Evolutionary conservation across 768 basidiomycete species (phyloP).

Genomic region (Rhodocollybia butyracea): DNA sequence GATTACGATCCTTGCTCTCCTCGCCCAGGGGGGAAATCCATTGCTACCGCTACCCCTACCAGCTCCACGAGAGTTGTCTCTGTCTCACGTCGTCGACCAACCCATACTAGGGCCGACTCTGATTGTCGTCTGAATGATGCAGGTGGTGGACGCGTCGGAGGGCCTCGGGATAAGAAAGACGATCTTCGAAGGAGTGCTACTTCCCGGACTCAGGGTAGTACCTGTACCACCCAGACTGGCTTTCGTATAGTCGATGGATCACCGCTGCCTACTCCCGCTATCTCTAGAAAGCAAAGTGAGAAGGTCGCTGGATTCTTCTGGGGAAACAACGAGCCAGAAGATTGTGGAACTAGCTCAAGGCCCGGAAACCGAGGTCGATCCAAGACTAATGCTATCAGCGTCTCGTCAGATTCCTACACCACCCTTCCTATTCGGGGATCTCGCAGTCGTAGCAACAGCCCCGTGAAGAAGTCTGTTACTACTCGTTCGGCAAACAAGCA

Average conservation of each 20-base stretch:
- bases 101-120: conserved; percentile 3
- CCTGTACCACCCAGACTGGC: conserved; percentile 6
- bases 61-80: conserved; percentile 2
- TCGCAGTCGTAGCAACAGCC: conserved; percentile 25
- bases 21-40: neutral
- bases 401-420: conserved; percentile 35
- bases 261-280: conserved; percentile 8
- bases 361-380: conserved; percentile 1
- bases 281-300: neutral
- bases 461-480: conserved; percentile 11
- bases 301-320: conserved; percentile 1
- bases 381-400: conserved; percentile 2
- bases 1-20: conserved; percentile 6
- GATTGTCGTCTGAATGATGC: neutral
- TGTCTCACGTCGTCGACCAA: conserved; percentile 10
- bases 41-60: neutral
- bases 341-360: neutral
- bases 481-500: neutral
- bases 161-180: neutral
- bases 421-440: conserved; percentile 27
- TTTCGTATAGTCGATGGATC: conserved; percentile 12
- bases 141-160: neutral
- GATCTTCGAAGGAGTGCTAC: conserved; percentile 1
- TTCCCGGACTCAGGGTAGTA: neutral
- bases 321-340: conserved; percentile 4